Evolutionary conservation across 108 stramenopile genomes (phyloP), one percentile per base, ranked within the genome.

Genomic region (Nannochloropsis salina): DNA sequence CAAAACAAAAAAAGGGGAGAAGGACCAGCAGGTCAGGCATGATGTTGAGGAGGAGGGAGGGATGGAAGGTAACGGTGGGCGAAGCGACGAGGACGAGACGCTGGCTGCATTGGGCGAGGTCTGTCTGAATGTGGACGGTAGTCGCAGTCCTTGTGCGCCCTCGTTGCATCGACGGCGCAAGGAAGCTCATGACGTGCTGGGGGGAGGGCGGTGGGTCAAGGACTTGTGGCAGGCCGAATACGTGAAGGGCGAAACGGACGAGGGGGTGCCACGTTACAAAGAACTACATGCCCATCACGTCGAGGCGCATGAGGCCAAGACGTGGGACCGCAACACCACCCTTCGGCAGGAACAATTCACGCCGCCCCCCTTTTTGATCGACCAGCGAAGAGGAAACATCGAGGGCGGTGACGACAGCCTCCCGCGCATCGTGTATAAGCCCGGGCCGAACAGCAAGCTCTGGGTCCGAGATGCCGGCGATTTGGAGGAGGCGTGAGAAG

Each of bases 221-320:
- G 61, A 74, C n/a, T 74, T 74, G 61, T 74, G 61, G 61, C 15
- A 74, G 61, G 61, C 61, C n/a, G 61, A 74, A n/a, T 74, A 74
- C n/a, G 61, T 74, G 1, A n/a, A 74, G 61, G 61, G 61, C 10
- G 15, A 12, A 1, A 51, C 47, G 47, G 47, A 51, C 0, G 47
- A 51, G 15, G 47, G 47, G 47, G 47, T 51, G 12, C 47, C 47
- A 15, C 47, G 47, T 12, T 51, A 51, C 15, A 51, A 15, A 15
- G 12, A 51, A 15, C 47, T 51, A 15, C 47, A 12, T 51, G 47
- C 12, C 10, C 47, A 1, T 10, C 47, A 51, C 47, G 47, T 51
- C 15, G 47, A 51, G 15, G 47, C 47, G 47, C 47, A 51, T 1
- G 47, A 12, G 47, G 10, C 47, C 15, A 51, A 1, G 47, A 51